A percentile compares a stretch with the other conserved stretches of the same genome.
Conservation (phyloP, 768 basidiomycete genomes). For the Coprinellus micaceus region DNA sequence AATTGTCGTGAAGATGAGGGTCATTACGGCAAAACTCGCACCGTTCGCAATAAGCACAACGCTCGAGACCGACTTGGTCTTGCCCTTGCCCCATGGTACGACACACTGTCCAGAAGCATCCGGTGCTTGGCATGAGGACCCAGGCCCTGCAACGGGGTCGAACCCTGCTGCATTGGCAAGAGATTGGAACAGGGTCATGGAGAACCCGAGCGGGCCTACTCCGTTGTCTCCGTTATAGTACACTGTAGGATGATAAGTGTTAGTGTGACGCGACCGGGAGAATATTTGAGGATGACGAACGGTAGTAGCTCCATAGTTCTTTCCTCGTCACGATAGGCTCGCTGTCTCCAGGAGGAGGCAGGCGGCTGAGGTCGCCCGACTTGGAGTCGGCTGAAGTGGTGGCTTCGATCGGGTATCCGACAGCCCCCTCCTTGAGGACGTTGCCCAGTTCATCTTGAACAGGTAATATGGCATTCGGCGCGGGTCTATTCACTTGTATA, state of each 20-base stretch:
- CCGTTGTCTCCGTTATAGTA: conserved; percentile 83
- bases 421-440: too few relatives aligned
- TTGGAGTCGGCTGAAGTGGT: too few relatives aligned
- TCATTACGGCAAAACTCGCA: conserved; percentile 78
- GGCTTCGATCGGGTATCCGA: too few relatives aligned
- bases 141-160: conserved; percentile 66
- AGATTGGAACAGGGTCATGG: conserved; percentile 72
- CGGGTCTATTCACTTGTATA: too few relatives aligned
- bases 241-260: conserved; percentile 37
- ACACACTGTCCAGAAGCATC: conserved; percentile 71
- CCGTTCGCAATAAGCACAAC: conserved; percentile 77
- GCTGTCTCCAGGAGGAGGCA: background rate
- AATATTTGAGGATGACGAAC: conserved; percentile 36
- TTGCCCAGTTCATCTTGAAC: too few relatives aligned
- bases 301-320: conserved; percentile 80
- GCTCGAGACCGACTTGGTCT: conserved; percentile 64
- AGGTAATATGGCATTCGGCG: too few relatives aligned
- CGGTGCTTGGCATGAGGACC: conserved; percentile 59
- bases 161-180: conserved; percentile 70
- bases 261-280: background rate
- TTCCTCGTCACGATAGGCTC: conserved; percentile 69
- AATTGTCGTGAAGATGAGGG: conserved; percentile 75
- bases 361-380: too few relatives aligned
- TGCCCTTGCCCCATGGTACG: conserved; percentile 70
- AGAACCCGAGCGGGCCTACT: conserved; percentile 64